phyloP scores from a whole-genome alignment of 345 rosid genomes.

The Hibiscus trionum region DNA sequence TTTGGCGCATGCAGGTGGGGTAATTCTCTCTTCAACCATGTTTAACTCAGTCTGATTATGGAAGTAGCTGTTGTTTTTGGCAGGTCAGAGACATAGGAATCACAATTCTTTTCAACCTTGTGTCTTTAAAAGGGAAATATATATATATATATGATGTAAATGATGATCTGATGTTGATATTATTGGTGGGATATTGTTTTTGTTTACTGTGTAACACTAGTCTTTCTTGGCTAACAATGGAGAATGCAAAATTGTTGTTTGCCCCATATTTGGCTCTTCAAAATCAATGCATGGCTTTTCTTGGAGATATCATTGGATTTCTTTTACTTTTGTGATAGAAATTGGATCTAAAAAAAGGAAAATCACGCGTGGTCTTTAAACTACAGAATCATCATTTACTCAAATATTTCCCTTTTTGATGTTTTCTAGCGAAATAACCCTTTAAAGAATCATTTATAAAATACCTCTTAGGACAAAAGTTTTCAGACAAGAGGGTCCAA shows the following conservation, averaged over 20 bases:
- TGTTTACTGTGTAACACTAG: slow-evolving; percentile 4
- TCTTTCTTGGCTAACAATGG: neutral
- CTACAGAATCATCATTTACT: no score
- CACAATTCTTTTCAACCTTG: neutral
- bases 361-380: no score
- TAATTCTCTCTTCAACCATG: neutral
- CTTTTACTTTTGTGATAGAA: no score
- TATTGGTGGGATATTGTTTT: neutral
- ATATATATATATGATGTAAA: slow-evolving; percentile 2
- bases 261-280: neutral
- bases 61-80: slow-evolving; percentile 8
- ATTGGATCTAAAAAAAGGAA: no score
- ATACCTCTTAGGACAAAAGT: no score
- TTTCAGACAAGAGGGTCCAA: no score
- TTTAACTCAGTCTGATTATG: neutral
- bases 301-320: no score
- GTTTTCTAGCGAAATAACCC: no score
- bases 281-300: no score
- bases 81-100: slow-evolving; percentile 9
- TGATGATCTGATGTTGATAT: slow-evolving; percentile 6
- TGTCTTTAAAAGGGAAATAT: neutral
- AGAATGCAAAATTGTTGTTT: neutral
- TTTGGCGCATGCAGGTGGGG: neutral
- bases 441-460: no score
- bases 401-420: no score